Conservation (phyloP, 768 basidiomycete species). For the Pleurotus platypus region DNA sequence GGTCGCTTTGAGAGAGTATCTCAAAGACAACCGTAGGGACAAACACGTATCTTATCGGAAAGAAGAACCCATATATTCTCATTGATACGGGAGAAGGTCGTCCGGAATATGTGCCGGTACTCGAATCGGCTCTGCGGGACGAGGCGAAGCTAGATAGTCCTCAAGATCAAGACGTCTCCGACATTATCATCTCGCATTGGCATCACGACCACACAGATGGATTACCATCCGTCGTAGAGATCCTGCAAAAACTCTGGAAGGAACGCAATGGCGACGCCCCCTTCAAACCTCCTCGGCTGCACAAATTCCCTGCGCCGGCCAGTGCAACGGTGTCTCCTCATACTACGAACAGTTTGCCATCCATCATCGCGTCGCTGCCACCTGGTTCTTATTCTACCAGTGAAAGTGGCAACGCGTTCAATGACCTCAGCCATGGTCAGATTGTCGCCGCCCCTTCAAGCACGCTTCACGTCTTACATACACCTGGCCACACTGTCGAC, state of each 20-base stretch:
- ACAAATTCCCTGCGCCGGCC: slow-evolving; percentile 58
- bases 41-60: slow-evolving; percentile 84
- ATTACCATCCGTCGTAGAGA: slow-evolving; percentile 61
- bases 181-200: slow-evolving; percentile 90
- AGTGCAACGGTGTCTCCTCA: slow-evolving; percentile 16
- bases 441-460: slow-evolving; percentile 31
- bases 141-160: slow-evolving; percentile 26
- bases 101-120: slow-evolving; percentile 61
- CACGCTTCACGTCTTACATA: slow-evolving; percentile 65
- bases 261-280: slow-evolving; percentile 37
- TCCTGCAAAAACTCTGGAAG: slow-evolving; percentile 65
- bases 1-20: background rate
- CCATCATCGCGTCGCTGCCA: slow-evolving; percentile 36
- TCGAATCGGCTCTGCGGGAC: slow-evolving; percentile 54
- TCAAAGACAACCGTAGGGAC: slow-evolving; percentile 50
- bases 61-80: slow-evolving; percentile 67
- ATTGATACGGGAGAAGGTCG: slow-evolving; percentile 82
- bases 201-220: slow-evolving; percentile 87
- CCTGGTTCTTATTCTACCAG: slow-evolving; percentile 43
- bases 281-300: slow-evolving; percentile 67
- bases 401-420: slow-evolving; percentile 41
- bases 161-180: slow-evolving; percentile 61
- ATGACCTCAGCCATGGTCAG: slow-evolving; percentile 59
- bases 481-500: slow-evolving; percentile 90
- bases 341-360: slow-evolving; percentile 32